phyloP scores from a whole-genome alignment of 805 yeast genomes.

The Myxozyma geophila region DNA sequence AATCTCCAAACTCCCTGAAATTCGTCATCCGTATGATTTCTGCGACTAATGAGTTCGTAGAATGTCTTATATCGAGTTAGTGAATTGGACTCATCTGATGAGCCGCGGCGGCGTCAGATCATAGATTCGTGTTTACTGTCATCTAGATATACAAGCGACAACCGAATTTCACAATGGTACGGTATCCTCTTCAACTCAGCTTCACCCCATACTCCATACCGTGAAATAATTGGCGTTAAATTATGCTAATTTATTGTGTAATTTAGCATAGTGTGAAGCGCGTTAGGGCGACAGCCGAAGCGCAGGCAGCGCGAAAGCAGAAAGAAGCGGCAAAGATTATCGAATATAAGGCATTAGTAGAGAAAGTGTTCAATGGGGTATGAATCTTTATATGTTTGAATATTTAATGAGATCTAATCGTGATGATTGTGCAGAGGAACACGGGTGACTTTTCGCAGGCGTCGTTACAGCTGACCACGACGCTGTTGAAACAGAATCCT shows the following conservation, averaged over 20 bases:
- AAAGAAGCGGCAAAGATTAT: constrained; percentile 66
- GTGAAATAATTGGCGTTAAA: background rate
- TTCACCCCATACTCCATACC: background rate
- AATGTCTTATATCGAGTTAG: no score
- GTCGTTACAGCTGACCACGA: constrained; percentile 59
- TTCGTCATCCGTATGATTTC: no score
- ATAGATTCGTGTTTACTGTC: no score
- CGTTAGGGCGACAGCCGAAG: constrained; percentile 57
- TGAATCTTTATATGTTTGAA: constrained; percentile 1
- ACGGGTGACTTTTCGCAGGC: constrained; percentile 44
- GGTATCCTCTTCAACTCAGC: background rate
- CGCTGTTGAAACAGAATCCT: constrained; percentile 69
- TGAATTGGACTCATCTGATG: no score
- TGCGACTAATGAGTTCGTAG: no score
- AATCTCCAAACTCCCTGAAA: no score
- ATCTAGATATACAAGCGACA: no score
- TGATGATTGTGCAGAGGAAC: constrained; percentile 39
- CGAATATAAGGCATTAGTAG: constrained; percentile 56
- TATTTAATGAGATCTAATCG: background rate
- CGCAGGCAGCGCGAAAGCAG: constrained; percentile 55
- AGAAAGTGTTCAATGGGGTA: constrained; percentile 48
- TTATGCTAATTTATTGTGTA: background rate
- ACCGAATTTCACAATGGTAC: background rate
- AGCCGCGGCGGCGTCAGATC: no score
- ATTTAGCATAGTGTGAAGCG: constrained; percentile 74